Evolutionary conservation across 768 basidiomycete genomes (phyloP), one percentile per base, ranked within the genome.

Genomic region (Leccinum longicurvipes): DNA sequence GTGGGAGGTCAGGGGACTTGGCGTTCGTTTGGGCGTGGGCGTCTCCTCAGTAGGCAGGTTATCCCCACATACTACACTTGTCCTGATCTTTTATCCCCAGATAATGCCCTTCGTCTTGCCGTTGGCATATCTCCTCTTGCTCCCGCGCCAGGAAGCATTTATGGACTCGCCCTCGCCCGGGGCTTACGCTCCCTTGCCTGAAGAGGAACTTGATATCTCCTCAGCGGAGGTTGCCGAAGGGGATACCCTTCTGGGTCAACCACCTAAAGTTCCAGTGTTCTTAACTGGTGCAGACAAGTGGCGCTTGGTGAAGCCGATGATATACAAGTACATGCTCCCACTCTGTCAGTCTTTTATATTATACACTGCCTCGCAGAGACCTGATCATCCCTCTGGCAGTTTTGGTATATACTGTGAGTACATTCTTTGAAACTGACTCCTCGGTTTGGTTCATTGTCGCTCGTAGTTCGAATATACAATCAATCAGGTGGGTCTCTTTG

Each of bases 1-100:
- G 97, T 98, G 96, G 96, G 79, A 93, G 60, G 74, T 98, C 4
- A 79, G 97, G 19, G 82, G 83, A 2, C 72, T 96, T 0, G 96
- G 97, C 21, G 92, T 99, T 6, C 81, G 84, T 44, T 64, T 76
- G 11, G 97, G 94, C 1, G 84, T 98, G 23, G 90, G 91, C 2
- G 64, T 96, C 21, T 93, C 91, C 10, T 82, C 91, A 14, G 92
- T 92, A 66, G 34, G 88, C 67, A 19, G 10, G 5, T 27, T 14
- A 19, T 19, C n/a, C 39, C 17, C 7, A 41, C 50, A 4, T 21
- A 34, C 17, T 6, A 47, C 8, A 29, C 48, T 31, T 50, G 42
- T 64, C 45, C 10, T 8, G 46, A 28, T 50, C 17, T 27, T 27
- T 15, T 29, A 25, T 50, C 11, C 12, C 15, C 63, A 97, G 93